These are phyloP conservation scores for Nemania serpens DNA, from an alignment of 2,329 filamentous ascomycete genomes.

Conservation along the genomic window DNA sequence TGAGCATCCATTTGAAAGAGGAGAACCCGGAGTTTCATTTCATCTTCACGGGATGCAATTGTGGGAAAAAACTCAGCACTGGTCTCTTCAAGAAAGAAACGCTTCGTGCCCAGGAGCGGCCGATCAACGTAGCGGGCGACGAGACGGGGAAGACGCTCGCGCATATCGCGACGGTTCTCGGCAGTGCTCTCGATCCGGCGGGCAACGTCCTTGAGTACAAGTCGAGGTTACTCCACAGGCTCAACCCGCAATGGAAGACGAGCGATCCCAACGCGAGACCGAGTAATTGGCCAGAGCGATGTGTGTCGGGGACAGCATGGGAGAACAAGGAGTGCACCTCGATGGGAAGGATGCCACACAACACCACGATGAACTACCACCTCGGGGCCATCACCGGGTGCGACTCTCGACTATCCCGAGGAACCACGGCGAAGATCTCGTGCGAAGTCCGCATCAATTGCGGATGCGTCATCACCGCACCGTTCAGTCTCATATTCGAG, in stretches of 20 bases:
- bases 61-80: constrained; percentile 14
- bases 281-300: constrained; percentile 17
- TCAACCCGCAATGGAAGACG: constrained; percentile 23
- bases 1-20: constrained; percentile 33
- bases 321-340: constrained; percentile 19
- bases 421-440: constrained; percentile 31
- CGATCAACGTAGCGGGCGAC: constrained; percentile 10
- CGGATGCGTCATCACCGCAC: constrained; percentile 34
- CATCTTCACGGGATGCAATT: constrained; percentile 33
- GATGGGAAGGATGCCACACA: constrained; percentile 31
- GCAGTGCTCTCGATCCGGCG: constrained; percentile 19
- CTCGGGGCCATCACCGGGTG: constrained; percentile 25
- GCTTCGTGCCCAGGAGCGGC: background rate
- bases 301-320: constrained; percentile 32
- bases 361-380: constrained; percentile 33
- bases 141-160: constrained; percentile 24
- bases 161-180: constrained; percentile 21
- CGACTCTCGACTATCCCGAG: constrained; percentile 32
- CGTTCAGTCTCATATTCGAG: constrained; percentile 33
- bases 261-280: constrained; percentile 22
- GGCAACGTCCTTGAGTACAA: constrained; percentile 15
- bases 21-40: constrained; percentile 33
- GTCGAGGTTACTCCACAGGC: constrained; percentile 4
- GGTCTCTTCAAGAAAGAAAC: constrained; percentile 16
- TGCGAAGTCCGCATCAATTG: constrained; percentile 35